A percentile compares a stretch with the other conserved stretches of the same genome.
These are phyloP conservation scores for Dactylellina drechsleri DNA, from an alignment of 2,329 filamentous ascomycete species.

Conservation along the genomic window DNA sequence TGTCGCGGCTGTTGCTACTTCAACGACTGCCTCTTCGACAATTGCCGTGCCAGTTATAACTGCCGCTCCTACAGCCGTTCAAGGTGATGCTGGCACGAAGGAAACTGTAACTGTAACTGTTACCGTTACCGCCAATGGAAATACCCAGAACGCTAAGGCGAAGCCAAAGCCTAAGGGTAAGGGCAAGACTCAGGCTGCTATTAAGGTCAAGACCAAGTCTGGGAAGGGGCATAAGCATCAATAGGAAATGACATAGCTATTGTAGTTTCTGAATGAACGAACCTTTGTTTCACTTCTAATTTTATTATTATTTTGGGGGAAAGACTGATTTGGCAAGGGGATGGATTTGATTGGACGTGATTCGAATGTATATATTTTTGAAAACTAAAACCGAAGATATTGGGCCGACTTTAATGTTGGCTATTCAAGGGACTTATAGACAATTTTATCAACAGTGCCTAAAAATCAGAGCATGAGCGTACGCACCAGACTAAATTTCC, in stretches of 20 bases:
- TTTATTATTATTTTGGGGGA: conserved; percentile 6
- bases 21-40: conserved; percentile 17
- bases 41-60: conserved; percentile 20
- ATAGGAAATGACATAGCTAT: conserved; percentile 3
- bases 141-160: neutral
- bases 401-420: too few species aligned
- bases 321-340: conserved; percentile 20
- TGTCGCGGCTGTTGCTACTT: neutral
- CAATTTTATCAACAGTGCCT: too few species aligned
- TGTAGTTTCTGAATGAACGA: conserved; percentile 7
- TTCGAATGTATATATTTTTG: conserved; percentile 15
- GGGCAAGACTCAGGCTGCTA: too few species aligned
- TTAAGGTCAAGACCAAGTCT: neutral
- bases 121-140: conserved; percentile 5
- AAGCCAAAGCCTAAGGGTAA: neutral
- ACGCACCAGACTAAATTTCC: too few species aligned
- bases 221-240: conserved; percentile 22
- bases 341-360: conserved; percentile 7
- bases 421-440: too few species aligned
- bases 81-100: neutral
- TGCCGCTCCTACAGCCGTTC: conserved; percentile 13
- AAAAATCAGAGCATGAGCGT: too few species aligned
- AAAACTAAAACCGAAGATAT: neutral
- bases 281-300: conserved; percentile 15
- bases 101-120: conserved; percentile 6